These are phyloP conservation scores for Backusella liffmaniae DNA, from an alignment of 192 early-diverging fungal genomes.

Conservation along the genomic window DNA sequence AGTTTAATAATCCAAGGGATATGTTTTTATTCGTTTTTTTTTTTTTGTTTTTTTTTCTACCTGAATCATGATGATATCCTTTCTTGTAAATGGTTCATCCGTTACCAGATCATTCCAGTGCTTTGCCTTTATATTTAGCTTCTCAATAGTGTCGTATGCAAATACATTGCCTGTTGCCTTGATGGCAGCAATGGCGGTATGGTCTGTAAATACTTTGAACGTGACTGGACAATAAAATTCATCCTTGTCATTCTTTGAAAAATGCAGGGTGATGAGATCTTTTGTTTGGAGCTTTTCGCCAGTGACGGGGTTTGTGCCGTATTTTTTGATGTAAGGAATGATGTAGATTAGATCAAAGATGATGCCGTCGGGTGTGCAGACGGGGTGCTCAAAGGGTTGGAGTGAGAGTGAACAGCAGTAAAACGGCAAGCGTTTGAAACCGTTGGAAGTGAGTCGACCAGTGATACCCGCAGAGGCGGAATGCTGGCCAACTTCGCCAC, in stretches of 20 bases:
- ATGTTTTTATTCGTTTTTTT: too few species aligned
- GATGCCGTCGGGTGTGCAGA: slow-evolving; percentile 83
- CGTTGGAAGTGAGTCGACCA: slow-evolving; percentile 48
- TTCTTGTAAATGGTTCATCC: slow-evolving; percentile 81
- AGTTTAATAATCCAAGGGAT: too few species aligned
- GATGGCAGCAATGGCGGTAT: slow-evolving; percentile 86
- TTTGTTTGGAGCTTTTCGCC: slow-evolving; percentile 72
- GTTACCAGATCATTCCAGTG: slow-evolving; percentile 86
- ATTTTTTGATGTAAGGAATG: slow-evolving; percentile 74
- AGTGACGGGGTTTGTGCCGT: slow-evolving; percentile 84
- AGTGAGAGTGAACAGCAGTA: slow-evolving; percentile 91
- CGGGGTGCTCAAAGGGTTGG: slow-evolving; percentile 80
- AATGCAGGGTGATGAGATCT: slow-evolving; percentile 75
- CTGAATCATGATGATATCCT: slow-evolving; percentile 89
- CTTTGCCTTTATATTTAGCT: slow-evolving; percentile 83
- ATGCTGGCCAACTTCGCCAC: slow-evolving; percentile 54
- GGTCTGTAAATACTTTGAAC: slow-evolving; percentile 81
- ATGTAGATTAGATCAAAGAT: slow-evolving; percentile 91
- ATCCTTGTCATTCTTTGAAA: slow-evolving; percentile 79
- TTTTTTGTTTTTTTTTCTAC: too few species aligned
- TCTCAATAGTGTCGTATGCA: slow-evolving; percentile 80
- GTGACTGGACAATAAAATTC: slow-evolving; percentile 90
- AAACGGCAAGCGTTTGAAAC: slow-evolving; percentile 78
- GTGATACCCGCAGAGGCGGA: slow-evolving; percentile 63
- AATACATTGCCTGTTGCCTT: slow-evolving; percentile 86